phyloP scores from a whole-genome alignment of 495 filamentous ascomycete species.

The Podospora pseudocomata region DNA sequence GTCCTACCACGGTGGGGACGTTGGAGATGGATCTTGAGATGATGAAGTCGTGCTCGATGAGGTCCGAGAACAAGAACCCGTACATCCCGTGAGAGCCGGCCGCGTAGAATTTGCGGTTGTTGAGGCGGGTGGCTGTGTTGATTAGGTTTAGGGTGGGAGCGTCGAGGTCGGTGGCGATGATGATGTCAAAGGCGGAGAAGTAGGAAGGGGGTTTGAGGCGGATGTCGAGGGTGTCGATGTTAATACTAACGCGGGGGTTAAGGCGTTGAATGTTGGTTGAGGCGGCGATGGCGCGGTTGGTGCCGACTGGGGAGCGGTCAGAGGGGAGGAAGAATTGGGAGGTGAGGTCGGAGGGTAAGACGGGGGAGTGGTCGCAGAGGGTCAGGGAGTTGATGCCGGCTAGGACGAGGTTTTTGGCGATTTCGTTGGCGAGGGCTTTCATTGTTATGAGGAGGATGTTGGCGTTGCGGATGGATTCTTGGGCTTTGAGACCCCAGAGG shows the following conservation, averaged over 20 bases:
- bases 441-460: conserved; percentile 87
- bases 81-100: conserved; percentile 85
- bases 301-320: conserved; percentile 61
- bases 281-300: conserved; percentile 82
- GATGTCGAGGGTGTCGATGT: conserved; percentile 63
- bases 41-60: conserved; percentile 82
- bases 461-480: conserved; percentile 81
- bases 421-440: conserved; percentile 87
- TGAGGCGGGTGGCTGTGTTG: conserved; percentile 76
- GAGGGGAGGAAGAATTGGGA: conserved; percentile 84
- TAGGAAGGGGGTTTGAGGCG: conserved; percentile 61
- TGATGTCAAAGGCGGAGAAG: conserved; percentile 74
- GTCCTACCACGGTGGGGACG: conserved; percentile 54
- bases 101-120: conserved; percentile 79
- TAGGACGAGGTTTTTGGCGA: conserved; percentile 95
- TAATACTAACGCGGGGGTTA: conserved; percentile 83
- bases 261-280: conserved; percentile 72
- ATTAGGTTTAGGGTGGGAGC: conserved; percentile 66
- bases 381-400: conserved; percentile 92
- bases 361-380: conserved; percentile 73
- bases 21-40: conserved; percentile 83
- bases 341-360: conserved; percentile 78
- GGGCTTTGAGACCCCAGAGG: conserved; percentile 95
- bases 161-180: conserved; percentile 88
- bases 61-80: conserved; percentile 90